Conservation (phyloP, 768 basidiomycete species). For the Pleurotus djamor region DNA sequence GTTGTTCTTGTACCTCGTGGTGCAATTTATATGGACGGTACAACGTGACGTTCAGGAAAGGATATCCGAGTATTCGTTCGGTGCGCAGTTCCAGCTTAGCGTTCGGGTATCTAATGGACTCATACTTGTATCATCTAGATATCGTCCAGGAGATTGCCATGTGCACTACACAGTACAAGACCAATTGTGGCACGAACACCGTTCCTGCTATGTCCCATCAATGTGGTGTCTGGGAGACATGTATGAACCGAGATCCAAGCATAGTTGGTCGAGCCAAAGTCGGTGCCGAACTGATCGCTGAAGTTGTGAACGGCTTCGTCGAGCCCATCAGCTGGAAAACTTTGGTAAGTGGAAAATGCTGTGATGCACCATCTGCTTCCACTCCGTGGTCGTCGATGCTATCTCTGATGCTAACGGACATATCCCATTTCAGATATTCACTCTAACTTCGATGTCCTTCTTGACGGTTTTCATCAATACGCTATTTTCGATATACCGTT, state of each 20-base stretch:
- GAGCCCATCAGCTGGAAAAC: conserved; percentile 99
- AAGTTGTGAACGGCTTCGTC: conserved; percentile 94
- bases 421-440: conserved; percentile 51
- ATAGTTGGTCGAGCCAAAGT: conserved; percentile 87
- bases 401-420: conserved; percentile 1
- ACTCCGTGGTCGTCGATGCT: not conserved
- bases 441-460: conserved; percentile 73
- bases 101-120: conserved; percentile 13
- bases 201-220: conserved; percentile 87
- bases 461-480: conserved; percentile 80
- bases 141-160: conserved; percentile 90
- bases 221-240: conserved; percentile 89
- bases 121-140: conserved; percentile 39
- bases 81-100: conserved; percentile 38
- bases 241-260: conserved; percentile 93
- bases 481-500: conserved; percentile 74
- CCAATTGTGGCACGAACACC: conserved; percentile 76
- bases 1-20: conserved; percentile 79
- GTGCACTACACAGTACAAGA: conserved; percentile 78
- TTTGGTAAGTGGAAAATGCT: conserved; percentile 52
- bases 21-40: conserved; percentile 88
- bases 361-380: not conserved
- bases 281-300: conserved; percentile 92
- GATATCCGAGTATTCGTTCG: conserved; percentile 85
- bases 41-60: conserved; percentile 88